A percentile compares a stretch with the other conserved stretches of the same genome.
phyloP scores from a whole-genome alignment of 2,329 filamentous ascomycete species.

The Alternaria triticimaculans region DNA sequence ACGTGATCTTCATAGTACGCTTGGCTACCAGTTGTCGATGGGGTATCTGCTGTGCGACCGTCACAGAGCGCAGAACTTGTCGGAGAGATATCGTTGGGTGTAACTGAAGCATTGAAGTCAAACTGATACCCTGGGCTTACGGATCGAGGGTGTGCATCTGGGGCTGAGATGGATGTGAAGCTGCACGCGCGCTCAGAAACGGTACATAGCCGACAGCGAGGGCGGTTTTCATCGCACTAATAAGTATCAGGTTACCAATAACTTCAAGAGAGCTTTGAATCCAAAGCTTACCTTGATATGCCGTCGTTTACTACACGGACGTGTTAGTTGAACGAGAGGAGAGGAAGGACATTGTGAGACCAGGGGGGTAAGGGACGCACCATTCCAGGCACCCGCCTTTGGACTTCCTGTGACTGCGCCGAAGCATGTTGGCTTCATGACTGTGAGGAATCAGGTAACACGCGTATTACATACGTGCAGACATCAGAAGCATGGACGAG shows the following conservation, averaged over 20 bases:
- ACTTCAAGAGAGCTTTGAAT: background rate
- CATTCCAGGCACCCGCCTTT: conserved; percentile 24
- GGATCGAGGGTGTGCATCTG: background rate
- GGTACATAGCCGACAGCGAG: conserved; percentile 22
- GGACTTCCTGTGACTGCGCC: conserved; percentile 33
- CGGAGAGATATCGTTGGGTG: background rate
- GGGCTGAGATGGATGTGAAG: conserved; percentile 3
- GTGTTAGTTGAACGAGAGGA: background rate
- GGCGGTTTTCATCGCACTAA: conserved; percentile 31
- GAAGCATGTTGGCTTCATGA: conserved; percentile 17
- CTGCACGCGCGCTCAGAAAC: conserved; percentile 24
- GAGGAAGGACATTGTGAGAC: background rate
- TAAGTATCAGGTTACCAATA: background rate
- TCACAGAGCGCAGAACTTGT: background rate
- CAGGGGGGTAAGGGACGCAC: conserved; percentile 1
- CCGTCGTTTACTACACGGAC: conserved; percentile 20
- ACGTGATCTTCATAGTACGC: conserved; percentile 20
- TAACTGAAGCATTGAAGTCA: background rate
- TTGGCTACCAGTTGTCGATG: background rate
- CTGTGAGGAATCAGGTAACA: background rate
- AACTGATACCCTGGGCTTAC: background rate
- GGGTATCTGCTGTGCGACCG: background rate
- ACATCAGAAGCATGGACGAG: background rate
- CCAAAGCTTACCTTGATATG: conserved; percentile 24
- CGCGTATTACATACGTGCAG: conserved; percentile 17